Evolutionary conservation across 768 basidiomycete species (phyloP).

Genomic region (Tephrocybe sp.): DNA sequence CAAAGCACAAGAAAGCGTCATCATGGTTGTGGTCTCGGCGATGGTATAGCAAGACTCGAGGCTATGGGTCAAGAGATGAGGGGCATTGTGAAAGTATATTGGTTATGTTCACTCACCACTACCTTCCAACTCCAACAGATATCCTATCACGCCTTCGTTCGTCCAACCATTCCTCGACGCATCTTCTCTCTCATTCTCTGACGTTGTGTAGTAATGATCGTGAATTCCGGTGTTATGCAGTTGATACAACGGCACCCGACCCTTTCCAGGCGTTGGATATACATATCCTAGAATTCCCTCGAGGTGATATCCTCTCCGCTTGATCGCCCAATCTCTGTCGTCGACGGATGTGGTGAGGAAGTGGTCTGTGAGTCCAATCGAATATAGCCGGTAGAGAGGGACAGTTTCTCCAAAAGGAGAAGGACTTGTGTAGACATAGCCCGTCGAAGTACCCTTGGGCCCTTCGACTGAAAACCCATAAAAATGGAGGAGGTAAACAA

Average conservation of each 20-base stretch:
- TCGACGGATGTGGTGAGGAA: conserved; percentile 16
- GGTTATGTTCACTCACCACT: conserved; percentile 7
- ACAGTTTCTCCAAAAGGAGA: conserved; percentile 11
- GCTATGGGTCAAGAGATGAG: conserved; percentile 4
- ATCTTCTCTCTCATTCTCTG: conserved; percentile 18
- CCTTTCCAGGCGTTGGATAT: conserved; percentile 8
- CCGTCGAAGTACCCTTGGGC: conserved; percentile 17
- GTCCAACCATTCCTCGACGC: conserved; percentile 22
- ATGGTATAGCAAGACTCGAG: conserved; percentile 3
- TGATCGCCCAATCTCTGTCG: conserved; percentile 16
- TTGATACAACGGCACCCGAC: conserved; percentile 18
- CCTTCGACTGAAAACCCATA: conserved; percentile 21
- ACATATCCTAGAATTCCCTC: conserved; percentile 21
- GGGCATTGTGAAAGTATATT: not conserved
- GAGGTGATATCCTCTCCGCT: conserved; percentile 19
- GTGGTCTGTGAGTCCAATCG: conserved; percentile 18
- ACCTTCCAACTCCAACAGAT: conserved; percentile 10
- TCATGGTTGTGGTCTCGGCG: not conserved
- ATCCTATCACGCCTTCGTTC: conserved; percentile 16
- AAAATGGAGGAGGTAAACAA: conserved; percentile 17
- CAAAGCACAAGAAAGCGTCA: too few relatives aligned
- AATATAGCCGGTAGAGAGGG: conserved; percentile 20
- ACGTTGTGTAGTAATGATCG: conserved; percentile 22
- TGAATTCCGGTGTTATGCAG: conserved; percentile 15
- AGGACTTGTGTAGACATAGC: conserved; percentile 15